phyloP scores from a whole-genome alignment of 495 filamentous ascomycete species.

The Penicillium arizonense region DNA sequence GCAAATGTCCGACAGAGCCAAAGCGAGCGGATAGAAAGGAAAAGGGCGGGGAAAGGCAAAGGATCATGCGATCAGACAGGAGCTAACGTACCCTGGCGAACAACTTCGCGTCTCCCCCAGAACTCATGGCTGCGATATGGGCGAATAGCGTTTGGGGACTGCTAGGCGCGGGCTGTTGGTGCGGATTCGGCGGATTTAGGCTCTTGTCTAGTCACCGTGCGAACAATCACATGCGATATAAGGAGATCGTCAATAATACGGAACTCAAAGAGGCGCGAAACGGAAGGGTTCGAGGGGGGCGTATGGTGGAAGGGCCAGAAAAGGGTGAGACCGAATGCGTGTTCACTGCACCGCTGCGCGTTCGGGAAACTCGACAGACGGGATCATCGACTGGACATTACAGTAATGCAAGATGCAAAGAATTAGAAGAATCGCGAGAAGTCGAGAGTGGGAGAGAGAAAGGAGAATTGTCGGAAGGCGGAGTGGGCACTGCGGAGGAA shows the following conservation, averaged over 20 bases:
- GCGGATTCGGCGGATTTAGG: slow-evolving; percentile 6
- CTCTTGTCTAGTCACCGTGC: slow-evolving; percentile 7
- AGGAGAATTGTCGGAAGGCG: slow-evolving; percentile 21
- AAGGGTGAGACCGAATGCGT: slow-evolving; percentile 16
- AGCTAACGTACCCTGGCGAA: slow-evolving; percentile 88
- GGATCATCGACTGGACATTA: slow-evolving; percentile 20
- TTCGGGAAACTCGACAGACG: slow-evolving; percentile 11
- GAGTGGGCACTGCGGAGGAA: slow-evolving; percentile 28
- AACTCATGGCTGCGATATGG: slow-evolving; percentile 56
- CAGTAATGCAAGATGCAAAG: slow-evolving; percentile 3
- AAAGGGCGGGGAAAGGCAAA: slow-evolving; percentile 23
- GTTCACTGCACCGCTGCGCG: slow-evolving; percentile 18
- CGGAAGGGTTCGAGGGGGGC: slow-evolving; percentile 10
- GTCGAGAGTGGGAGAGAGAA: slow-evolving; percentile 11
- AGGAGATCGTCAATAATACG: neutral
- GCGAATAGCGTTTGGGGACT: slow-evolving; percentile 14
- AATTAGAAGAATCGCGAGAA: slow-evolving; percentile 4
- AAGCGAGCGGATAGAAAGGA: slow-evolving; percentile 1
- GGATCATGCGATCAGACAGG: slow-evolving; percentile 17
- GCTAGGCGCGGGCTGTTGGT: slow-evolving; percentile 6
- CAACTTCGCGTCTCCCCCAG: slow-evolving; percentile 95
- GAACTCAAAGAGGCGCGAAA: neutral
- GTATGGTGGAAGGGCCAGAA: slow-evolving; percentile 10
- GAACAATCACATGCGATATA: slow-evolving; percentile 16
- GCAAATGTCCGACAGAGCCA: slow-evolving; percentile 1